phyloP scores from a whole-genome alignment of 192 early-diverging fungal genomes.

The Anaeromyces robustus region DNA sequence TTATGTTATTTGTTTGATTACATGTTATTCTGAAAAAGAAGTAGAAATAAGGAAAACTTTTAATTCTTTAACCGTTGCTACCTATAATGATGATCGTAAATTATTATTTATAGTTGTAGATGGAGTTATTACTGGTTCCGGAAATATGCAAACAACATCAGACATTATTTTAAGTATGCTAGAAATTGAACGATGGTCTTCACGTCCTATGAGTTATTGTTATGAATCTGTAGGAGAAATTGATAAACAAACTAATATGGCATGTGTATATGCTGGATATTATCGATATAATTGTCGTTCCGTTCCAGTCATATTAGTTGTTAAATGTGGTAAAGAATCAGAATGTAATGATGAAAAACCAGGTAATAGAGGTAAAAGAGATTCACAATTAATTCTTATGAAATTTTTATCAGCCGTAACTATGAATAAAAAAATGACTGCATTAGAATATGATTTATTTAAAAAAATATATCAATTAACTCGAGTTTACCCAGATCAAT shows the following conservation, averaged over 20 bases:
- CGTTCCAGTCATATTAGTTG: slow-evolving; percentile 86
- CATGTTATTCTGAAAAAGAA: slow-evolving; percentile 49
- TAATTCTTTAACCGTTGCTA: slow-evolving; percentile 56
- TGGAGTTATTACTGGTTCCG: slow-evolving; percentile 60
- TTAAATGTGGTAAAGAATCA: slow-evolving; percentile 76
- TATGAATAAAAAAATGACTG: slow-evolving; percentile 83
- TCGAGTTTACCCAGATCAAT: slow-evolving; percentile 85
- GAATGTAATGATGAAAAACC: slow-evolving; percentile 66
- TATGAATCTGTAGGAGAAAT: slow-evolving; percentile 52
- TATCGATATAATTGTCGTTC: slow-evolving; percentile 80
- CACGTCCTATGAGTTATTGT: not conserved
- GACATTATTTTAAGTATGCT: not conserved
- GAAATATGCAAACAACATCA: slow-evolving; percentile 15
- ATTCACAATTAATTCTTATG: slow-evolving; percentile 98
- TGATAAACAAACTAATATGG: slow-evolving; percentile 88
- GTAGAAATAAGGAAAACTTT: slow-evolving; percentile 54
- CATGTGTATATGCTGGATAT: slow-evolving; percentile 92
- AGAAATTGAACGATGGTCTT: not conserved
- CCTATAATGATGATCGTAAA: slow-evolving; percentile 59
- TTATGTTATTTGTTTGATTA: not conserved
- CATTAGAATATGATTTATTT: slow-evolving; percentile 91
- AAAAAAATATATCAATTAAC: slow-evolving; percentile 98
- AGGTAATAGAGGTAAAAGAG: slow-evolving; percentile 90
- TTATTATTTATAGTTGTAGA: slow-evolving; percentile 63
- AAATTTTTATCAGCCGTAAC: slow-evolving; percentile 91